Conservation (phyloP, 352 stramenopile genomes). For the Phytophthora pinifolia region DNA sequence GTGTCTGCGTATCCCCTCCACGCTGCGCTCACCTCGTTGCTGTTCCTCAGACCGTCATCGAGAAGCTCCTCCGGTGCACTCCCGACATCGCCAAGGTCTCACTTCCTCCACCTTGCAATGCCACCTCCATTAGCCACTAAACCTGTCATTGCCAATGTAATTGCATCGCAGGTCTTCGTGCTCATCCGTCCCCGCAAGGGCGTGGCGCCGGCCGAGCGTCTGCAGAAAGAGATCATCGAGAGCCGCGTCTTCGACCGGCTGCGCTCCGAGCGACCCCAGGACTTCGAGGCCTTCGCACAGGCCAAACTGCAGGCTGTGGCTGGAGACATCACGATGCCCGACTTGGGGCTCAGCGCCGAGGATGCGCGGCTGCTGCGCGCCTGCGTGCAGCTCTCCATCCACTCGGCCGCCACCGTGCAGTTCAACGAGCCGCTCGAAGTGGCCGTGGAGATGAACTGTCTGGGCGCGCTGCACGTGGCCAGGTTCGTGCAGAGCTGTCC, state of each 20-base stretch:
- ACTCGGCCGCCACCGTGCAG: constrained; percentile 85
- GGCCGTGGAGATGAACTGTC: constrained; percentile 84
- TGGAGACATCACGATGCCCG: constrained; percentile 68
- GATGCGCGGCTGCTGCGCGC: constrained; percentile 49
- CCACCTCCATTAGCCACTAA: neutral
- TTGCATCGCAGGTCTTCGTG: constrained; percentile 53
- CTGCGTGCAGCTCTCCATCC: constrained; percentile 68
- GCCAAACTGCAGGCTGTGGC: constrained; percentile 65
- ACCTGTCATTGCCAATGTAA: neutral
- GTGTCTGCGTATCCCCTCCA: neutral
- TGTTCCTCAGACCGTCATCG: constrained; percentile 57
- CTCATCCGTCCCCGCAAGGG: constrained; percentile 82
- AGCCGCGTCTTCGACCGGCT: constrained; percentile 78
- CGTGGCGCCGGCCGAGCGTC: constrained; percentile 41
- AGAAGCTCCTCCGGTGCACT: constrained; percentile 77
- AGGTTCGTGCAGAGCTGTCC: constrained; percentile 62
- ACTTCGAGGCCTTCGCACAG: constrained; percentile 50
- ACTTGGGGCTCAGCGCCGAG: constrained; percentile 50
- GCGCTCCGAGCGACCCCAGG: constrained; percentile 42
- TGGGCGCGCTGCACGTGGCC: constrained; percentile 65
- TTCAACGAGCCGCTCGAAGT: constrained; percentile 89
- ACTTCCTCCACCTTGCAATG: neutral
- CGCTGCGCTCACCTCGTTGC: constrained; percentile 1
- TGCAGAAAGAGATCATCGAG: constrained; percentile 77
- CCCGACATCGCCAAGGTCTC: constrained; percentile 54